Base-by-base conservation (phyloP, 371 early-diverging fungal species). In the Mucor plumbeus region DNA sequence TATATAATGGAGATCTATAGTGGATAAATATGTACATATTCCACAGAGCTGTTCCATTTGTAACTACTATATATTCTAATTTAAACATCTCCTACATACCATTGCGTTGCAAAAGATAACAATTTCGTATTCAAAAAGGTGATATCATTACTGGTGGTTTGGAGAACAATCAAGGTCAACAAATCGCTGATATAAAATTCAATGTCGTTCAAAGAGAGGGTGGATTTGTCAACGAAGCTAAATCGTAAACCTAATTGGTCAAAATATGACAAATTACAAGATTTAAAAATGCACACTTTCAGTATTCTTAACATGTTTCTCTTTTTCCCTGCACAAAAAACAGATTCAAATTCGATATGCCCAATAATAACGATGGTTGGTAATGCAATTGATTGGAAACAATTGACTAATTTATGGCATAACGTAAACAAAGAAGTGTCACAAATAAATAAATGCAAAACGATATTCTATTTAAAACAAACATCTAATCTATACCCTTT, bases 61-160 rank as follows among this genome's bases (percentile, higher is more conserved):
- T n/a, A n/a, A n/a, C n/a, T n/a, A n/a, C n/a, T n/a, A n/a, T n/a
- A n/a, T n/a, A n/a, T n/a, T n/a, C n/a, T n/a, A n/a, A n/a, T n/a
- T n/a, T n/a, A n/a, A n/a, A n/a, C n/a, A n/a, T n/a, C n/a, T n/a
- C n/a, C n/a, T n/a, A n/a, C n/a, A n/a, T n/a, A n/a, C n/a, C n/a
- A n/a, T n/a, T n/a, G n/a, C n/a, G n/a, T n/a, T n/a, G n/a, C n/a
- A n/a, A n/a, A n/a, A n/a, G n/a, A n/a, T n/a, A n/a, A n/a, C n/a
- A n/a, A n/a, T n/a, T n/a, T n/a, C n/a, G n/a, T n/a, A n/a, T n/a
- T n/a, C n/a, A n/a, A n/a, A n/a, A n/a, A n/a, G 97, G 97, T 5
- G 88, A 96, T 69, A 80, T 77, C 21, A 74, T 98, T 11, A 87
- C 85, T 15, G 93, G 88, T 26, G 93, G 92, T 1, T 70, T 96